Base-by-base conservation (phyloP, 2,329 filamentous ascomycete genomes). In the Trichoderma gracile region DNA sequence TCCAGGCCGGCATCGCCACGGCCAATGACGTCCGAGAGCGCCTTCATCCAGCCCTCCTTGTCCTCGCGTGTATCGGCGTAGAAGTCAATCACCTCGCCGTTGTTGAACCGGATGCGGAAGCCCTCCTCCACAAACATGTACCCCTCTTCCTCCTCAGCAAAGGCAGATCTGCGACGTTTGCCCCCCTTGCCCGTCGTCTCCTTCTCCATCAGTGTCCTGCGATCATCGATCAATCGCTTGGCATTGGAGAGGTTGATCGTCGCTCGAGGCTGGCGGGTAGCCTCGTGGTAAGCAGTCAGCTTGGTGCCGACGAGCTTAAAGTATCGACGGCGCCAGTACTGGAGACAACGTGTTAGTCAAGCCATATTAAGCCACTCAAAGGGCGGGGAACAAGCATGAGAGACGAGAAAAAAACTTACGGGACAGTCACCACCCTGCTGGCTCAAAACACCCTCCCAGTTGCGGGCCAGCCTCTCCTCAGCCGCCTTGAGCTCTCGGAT, bases 101-200 rank as follows among this genome's bases (percentile, higher is more conserved):
- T 99, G 75, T 92, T 96, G 78, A 99, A 99, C 65, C 94, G 92
- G 75, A 99, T 96, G 46, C 95, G 92, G 89, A 99, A 99, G 3
- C 95, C 95, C 76, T 99, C 95, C 77, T 99, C 95, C 60, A 99
- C 94, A 76, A 99, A 99, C 91, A 97, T 97, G 81, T 99, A 99
- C 47, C 95, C 95, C 75, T 99, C 95, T 78, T 99, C 95, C 69
- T 99, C 95, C 77, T 98, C 95, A 1, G 94, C 93, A 76, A 99
- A 99, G 12, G 92, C 95, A 40, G 93, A 97, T 76, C 96, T 93
- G 63, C 95, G 90, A 49, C 95, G 90, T 70, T 87, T 89, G 63
- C 92, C 91, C 68, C 85, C 86, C 74, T 88, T 91, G 64, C 89
- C 90, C 15, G 84, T 88, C 0, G 89, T 92, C 73, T 96, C 92